Evolutionary conservation across 108 stramenopile species (phyloP).

Genomic region (Cylindrotheca closterium): DNA sequence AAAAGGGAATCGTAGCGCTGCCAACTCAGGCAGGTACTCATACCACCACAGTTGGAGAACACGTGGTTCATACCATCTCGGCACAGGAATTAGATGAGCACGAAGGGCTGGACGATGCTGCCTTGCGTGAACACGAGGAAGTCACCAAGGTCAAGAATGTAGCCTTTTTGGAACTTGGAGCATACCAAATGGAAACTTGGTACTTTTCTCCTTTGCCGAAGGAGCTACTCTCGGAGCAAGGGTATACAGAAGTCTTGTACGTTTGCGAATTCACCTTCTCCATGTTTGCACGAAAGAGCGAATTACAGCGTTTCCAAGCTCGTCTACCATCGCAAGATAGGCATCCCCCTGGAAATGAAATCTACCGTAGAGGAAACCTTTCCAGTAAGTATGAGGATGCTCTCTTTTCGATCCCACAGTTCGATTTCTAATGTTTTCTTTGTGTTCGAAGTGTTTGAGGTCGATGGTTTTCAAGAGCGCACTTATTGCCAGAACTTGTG

Average conservation of each 20-base stretch:
- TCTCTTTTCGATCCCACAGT: not conserved
- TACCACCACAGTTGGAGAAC: constrained; percentile 65
- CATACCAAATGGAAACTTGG: constrained; percentile 95
- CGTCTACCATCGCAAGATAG: constrained; percentile 54
- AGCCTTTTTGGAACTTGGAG: constrained; percentile 85
- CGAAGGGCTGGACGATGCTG: constrained; percentile 96
- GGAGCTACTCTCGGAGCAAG: constrained; percentile 79
- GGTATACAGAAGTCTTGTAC: constrained; percentile 91
- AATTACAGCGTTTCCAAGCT: constrained; percentile 85
- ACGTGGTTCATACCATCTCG: constrained; percentile 75
- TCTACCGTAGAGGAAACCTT: constrained; percentile 55
- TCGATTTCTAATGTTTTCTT: not conserved
- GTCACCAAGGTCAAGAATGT: constrained; percentile 99
- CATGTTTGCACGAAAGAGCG: constrained; percentile 90
- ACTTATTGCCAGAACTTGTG: constrained; percentile 98
- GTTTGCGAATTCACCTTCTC: constrained; percentile 95
- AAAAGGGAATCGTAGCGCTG: constrained; percentile 42
- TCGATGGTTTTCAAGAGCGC: constrained; percentile 94
- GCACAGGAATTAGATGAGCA: constrained; percentile 96
- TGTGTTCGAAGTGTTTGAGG: constrained; percentile 80
- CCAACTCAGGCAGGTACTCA: constrained; percentile 46
- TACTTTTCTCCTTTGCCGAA: constrained; percentile 98
- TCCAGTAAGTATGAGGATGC: constrained; percentile 25
- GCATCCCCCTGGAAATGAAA: constrained; percentile 91
- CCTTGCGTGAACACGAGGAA: constrained; percentile 96